Evolutionary conservation across 192 early-diverging fungal genomes (phyloP), one percentile per base, ranked within the genome.

Genomic region (Backusella westeae): DNA sequence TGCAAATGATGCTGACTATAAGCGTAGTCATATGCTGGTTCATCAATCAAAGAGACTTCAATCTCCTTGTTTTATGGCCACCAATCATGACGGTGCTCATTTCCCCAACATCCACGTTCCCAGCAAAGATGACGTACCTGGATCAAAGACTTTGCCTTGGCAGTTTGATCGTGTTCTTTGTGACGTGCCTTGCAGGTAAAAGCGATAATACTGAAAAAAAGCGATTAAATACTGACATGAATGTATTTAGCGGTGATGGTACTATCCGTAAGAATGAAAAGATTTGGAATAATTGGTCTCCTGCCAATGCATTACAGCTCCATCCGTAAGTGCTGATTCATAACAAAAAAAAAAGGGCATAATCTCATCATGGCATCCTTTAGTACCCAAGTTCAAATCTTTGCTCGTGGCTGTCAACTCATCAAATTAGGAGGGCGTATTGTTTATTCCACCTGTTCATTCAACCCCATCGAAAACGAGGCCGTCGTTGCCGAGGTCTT

Each of bases 381-480:
- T 59, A 88, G 87, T 34, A 77, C 93, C 32, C 98, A 99, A 85
- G 76, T 94, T 46, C 90, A 91, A 75, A 98, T 99, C 78, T 87
- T 98, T 66, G 82, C 90, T 81, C 94, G 97, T 78, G 97, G 91
- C 4, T 90, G 89, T 75, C 89, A 97, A 74, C 85, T 99, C 71
- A 81, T 94, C 68, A 97, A 97, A 86, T 85, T 94, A 46, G 95
- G 94, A 49, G 98, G 96, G 1, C 89, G 95, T 38, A 86, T 99
- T 71, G 98, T 99, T 0, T 99, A 99, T 80, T 98, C 96, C 38
- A 99, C 98, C 2, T 99, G 98, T 87, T 95, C 96, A 36, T 93
- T 99, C 81, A 99, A 99, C 81, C 97, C 98, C 19, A 85, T 98
- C 71, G 97, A 99, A 82, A 97, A 98, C 77, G 97, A 99, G 84